Conservation (phyloP, 2,329 filamentous ascomycete species). For the Trichoderma atroviride region DNA sequence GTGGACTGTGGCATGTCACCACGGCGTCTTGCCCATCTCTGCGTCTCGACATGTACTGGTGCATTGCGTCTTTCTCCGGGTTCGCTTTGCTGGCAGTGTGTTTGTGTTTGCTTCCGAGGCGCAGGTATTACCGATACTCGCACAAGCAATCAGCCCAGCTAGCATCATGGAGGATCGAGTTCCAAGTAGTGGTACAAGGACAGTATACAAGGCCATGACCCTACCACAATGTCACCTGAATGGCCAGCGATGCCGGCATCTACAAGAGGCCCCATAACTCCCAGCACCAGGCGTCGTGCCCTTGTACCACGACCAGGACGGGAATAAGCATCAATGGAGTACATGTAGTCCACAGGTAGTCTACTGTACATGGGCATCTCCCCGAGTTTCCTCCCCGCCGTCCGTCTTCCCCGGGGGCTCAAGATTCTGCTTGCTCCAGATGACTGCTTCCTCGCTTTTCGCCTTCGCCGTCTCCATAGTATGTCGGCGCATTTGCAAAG, state of each 20-base stretch:
- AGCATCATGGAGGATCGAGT: neutral
- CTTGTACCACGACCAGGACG: neutral
- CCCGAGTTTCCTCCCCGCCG: slow-evolving; percentile 4
- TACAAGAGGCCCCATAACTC: neutral
- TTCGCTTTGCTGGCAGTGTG: neutral
- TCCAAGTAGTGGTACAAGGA: neutral
- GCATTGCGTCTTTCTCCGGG: too few species aligned
- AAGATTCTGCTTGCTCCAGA: slow-evolving; percentile 21
- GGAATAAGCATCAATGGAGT: neutral
- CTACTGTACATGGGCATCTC: neutral
- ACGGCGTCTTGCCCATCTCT: neutral
- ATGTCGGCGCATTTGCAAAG: neutral
- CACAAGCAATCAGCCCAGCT: neutral
- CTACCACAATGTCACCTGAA: slow-evolving; percentile 13
- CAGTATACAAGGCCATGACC: neutral
- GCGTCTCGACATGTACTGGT: neutral
- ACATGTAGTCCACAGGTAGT: neutral
- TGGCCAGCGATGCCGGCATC: slow-evolving; percentile 19
- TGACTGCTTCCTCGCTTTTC: slow-evolving; percentile 14
- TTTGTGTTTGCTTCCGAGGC: neutral
- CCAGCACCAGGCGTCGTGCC: neutral
- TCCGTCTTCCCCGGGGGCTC: slow-evolving; percentile 20
- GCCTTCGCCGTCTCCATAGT: slow-evolving; percentile 3
- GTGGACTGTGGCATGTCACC: slow-evolving; percentile 1
- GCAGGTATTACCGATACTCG: neutral